Evolutionary conservation across 805 yeast genomes (phyloP).

Genomic region (Pichia manshurica): DNA sequence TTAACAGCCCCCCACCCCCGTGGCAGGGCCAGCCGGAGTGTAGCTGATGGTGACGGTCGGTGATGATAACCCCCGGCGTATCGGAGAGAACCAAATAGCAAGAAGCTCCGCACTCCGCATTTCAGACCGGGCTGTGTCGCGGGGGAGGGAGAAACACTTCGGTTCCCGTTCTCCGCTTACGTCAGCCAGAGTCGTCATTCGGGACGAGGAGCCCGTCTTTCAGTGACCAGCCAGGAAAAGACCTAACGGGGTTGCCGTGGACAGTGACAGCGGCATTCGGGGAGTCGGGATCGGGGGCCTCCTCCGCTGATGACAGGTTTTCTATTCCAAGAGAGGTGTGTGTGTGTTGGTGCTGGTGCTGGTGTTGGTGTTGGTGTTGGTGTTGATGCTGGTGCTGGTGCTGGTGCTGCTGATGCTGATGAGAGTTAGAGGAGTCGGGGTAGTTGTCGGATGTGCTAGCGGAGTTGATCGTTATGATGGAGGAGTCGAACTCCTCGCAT

Average conservation of each 20-base stretch:
- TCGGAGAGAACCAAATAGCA: constrained; percentile 10
- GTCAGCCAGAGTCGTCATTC: background rate
- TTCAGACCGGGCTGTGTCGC: too few relatives aligned
- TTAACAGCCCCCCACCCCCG: too few relatives aligned
- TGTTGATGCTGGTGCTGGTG: background rate
- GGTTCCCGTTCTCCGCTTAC: too few relatives aligned
- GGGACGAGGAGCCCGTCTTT: constrained; percentile 14
- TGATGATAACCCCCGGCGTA: constrained; percentile 12
- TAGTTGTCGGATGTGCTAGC: too few relatives aligned
- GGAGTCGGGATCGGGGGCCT: too few relatives aligned
- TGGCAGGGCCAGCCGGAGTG: too few relatives aligned
- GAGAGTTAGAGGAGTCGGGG: background rate
- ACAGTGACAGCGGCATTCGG: too few relatives aligned
- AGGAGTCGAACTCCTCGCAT: background rate
- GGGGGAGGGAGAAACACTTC: too few relatives aligned
- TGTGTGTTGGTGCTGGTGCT: background rate
- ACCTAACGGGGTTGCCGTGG: too few relatives aligned
- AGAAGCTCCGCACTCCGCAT: background rate
- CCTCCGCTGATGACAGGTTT: too few relatives aligned
- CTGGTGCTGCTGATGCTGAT: background rate
- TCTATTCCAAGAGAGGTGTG: background rate
- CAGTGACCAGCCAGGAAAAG: constrained; percentile 2
- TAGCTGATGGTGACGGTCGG: background rate
- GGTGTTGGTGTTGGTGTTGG: background rate
- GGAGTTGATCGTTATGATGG: background rate